A percentile compares a stretch with the other conserved stretches of the same genome.
Evolutionary conservation across 345 rosid species (phyloP).

Genomic region (Arabidopsis suecica): DNA sequence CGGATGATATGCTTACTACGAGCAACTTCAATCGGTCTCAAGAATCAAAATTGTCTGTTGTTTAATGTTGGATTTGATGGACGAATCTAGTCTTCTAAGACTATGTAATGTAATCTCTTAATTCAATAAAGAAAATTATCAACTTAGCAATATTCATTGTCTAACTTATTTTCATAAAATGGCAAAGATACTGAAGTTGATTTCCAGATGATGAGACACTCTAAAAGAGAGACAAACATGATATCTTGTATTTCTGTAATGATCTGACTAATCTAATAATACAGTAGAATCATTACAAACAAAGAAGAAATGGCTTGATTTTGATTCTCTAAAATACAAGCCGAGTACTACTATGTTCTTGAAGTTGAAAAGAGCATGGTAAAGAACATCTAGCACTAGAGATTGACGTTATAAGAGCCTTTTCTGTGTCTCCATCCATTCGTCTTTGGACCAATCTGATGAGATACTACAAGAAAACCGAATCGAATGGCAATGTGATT

Average conservation of each 20-base stretch:
- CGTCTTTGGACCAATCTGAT: neutral
- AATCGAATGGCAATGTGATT: neutral
- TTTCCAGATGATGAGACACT: too few species aligned
- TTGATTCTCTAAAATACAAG: neutral
- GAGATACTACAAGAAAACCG: neutral
- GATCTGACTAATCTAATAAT: neutral
- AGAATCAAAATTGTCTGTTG: too few species aligned
- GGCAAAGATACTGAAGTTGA: too few species aligned
- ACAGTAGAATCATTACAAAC: neutral
- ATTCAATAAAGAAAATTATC: neutral
- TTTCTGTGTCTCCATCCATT: neutral
- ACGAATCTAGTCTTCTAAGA: too few species aligned
- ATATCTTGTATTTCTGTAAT: too few species aligned
- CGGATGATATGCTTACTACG: too few species aligned
- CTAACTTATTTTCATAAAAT: too few species aligned
- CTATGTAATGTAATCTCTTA: too few species aligned
- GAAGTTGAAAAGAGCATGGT: neutral
- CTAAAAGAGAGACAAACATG: too few species aligned
- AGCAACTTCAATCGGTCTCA: too few species aligned
- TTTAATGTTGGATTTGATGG: too few species aligned
- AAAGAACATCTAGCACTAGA: conserved; percentile 12
- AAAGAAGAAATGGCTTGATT: neutral
- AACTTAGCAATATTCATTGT: too few species aligned
- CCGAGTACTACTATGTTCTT: neutral
- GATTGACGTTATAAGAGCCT: neutral